Evolutionary conservation across 805 yeast species (phyloP).

Genomic region (Ascoidea rubescens): DNA sequence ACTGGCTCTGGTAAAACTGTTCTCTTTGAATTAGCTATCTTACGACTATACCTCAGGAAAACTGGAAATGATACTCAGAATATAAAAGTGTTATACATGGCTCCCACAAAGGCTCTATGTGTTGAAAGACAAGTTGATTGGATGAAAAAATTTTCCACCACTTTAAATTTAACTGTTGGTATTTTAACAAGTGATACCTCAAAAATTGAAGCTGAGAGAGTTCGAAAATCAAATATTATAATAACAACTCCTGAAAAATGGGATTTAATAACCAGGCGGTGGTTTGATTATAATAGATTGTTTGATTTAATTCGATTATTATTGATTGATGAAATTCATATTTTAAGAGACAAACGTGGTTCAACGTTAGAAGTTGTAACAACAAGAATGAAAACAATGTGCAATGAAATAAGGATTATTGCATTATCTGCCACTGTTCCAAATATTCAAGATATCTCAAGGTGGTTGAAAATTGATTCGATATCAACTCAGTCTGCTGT

Average conservation of each 20-base stretch:
- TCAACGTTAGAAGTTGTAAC: conserved; percentile 33
- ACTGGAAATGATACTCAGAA: conserved; percentile 13
- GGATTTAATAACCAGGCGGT: conserved; percentile 40
- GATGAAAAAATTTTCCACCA: conserved; percentile 23
- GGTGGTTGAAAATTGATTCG: conserved; percentile 23
- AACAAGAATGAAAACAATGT: conserved; percentile 31
- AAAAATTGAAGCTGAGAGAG: conserved; percentile 27
- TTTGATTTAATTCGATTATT: conserved; percentile 31
- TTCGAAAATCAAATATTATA: conserved; percentile 34
- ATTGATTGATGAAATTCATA: conserved; percentile 33
- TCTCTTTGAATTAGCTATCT: conserved; percentile 37
- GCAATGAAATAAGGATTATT: conserved; percentile 24
- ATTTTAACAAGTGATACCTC: conserved; percentile 43
- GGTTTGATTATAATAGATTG: conserved; percentile 27
- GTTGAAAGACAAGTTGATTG: conserved; percentile 34
- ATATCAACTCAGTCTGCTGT: conserved; percentile 16
- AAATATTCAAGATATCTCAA: conserved; percentile 32
- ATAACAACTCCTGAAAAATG: conserved; percentile 52
- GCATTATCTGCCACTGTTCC: conserved; percentile 42
- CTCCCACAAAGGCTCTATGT: conserved; percentile 49
- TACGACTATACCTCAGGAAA: conserved; percentile 19
- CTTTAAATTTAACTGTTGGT: conserved; percentile 28
- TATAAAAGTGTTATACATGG: conserved; percentile 32
- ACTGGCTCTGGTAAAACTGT: conserved; percentile 51
- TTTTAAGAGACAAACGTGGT: conserved; percentile 30